Percentiles rank a stretch among this genome's conserved stretches.
These are phyloP conservation scores for Neurospora crassa DNA, from an alignment of 2,329 filamentous ascomycete genomes.

Conservation along the genomic window DNA sequence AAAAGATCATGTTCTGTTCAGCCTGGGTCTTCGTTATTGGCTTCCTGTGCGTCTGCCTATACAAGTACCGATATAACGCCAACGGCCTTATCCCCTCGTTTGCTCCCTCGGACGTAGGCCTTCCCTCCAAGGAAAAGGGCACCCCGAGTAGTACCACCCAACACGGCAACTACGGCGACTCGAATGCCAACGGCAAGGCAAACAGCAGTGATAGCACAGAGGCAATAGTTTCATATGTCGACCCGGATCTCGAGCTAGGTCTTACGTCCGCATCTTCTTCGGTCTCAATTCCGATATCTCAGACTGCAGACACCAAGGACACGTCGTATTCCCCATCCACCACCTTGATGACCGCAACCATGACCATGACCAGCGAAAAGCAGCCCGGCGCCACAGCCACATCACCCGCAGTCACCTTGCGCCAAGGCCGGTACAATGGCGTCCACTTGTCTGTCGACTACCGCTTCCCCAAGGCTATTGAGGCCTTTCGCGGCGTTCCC, in stretches of 20 bases:
- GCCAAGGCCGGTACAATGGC: slow-evolving; percentile 33
- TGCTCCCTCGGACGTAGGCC: not conserved
- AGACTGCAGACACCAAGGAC: not conserved
- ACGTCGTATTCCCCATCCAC: not conserved
- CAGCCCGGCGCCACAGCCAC: slow-evolving; percentile 6
- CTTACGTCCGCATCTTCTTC: not conserved
- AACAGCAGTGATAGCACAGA: not conserved
- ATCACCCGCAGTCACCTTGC: slow-evolving; percentile 20
- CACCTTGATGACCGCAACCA: not conserved
- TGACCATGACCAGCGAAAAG: not conserved
- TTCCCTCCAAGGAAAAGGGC: not conserved
- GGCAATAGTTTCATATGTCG: not conserved
- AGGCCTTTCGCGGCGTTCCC: slow-evolving; percentile 40
- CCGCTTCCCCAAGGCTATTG: slow-evolving; percentile 28
- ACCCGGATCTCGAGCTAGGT: not conserved
- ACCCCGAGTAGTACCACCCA: not conserved
- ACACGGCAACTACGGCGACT: not conserved
- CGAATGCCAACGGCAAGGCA: not conserved
- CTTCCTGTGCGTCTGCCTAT: not conserved
- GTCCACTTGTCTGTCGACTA: slow-evolving; percentile 19
- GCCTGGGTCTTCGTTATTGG: not conserved
- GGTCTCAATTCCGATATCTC: not conserved
- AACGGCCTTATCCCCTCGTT: slow-evolving; percentile 2
- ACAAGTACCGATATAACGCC: slow-evolving; percentile 1
- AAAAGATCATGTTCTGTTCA: not conserved